phyloP scores from a whole-genome alignment of 495 filamentous ascomycete genomes.

The Hyphodiscus hymeniophilus region DNA sequence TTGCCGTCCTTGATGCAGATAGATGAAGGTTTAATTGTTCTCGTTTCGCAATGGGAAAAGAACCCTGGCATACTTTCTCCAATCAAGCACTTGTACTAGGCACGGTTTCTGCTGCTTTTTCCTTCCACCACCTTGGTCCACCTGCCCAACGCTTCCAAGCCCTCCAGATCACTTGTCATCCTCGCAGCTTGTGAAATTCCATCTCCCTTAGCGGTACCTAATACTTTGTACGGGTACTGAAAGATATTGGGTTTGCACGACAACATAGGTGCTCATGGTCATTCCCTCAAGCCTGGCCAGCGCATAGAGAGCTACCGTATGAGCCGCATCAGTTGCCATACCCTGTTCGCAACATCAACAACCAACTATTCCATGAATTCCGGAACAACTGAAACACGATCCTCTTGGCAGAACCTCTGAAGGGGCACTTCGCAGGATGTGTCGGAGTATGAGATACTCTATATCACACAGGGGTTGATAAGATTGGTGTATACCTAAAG shows the following conservation, averaged over 20 bases:
- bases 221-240: too few relatives aligned
- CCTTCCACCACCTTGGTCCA: conserved; percentile 34
- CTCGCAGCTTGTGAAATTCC: conserved; percentile 55
- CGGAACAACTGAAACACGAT: conserved; percentile 72
- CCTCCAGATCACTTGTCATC: conserved; percentile 60
- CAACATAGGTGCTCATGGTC: too few relatives aligned
- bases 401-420: conserved; percentile 52
- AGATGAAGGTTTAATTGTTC: too few relatives aligned
- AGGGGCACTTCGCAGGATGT: conserved; percentile 54
- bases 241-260: too few relatives aligned
- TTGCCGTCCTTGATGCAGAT: too few relatives aligned
- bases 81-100: conserved; percentile 38
- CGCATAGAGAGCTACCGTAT: conserved; percentile 55
- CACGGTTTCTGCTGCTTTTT: conserved; percentile 37
- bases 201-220: too few relatives aligned
- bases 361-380: conserved; percentile 65
- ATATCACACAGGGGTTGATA: conserved; percentile 56
- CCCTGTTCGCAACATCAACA: conserved; percentile 39
- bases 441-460: conserved; percentile 62
- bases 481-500: conserved; percentile 37
- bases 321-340: conserved; percentile 35
- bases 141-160: conserved; percentile 37
- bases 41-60: too few relatives aligned
- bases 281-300: conserved; percentile 52
- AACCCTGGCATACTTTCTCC: conserved; percentile 27